Base-by-base conservation (phyloP, 345 rosid genomes). In the Lagerstroemia speciosa region DNA sequence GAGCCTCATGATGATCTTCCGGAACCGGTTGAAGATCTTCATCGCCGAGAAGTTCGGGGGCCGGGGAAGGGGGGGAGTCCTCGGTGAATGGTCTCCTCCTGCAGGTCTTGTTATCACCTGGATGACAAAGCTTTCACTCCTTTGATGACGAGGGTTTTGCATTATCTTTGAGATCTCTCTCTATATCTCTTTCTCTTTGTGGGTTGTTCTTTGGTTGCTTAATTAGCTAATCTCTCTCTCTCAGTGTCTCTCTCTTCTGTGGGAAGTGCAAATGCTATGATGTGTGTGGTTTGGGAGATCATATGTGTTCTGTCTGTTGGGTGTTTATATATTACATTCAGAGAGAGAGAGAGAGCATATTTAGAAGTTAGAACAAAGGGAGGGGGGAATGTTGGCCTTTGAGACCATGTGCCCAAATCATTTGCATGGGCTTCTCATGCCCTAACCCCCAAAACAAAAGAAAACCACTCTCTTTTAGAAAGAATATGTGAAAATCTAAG, bases 331-430 rank as follows among this genome's bases (percentile, higher is more conserved):
- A 75, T 80, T 83, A 78, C 78, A 76, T 77, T 77, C 69, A 78
- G 65, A 61, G 73, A 68, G 33, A 41, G 46, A 10, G 34, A 9
- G 78, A 72, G 37, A 58, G 80, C 67, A 74, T 74, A 65, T 79
- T 75, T 53, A 57, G 66, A 65, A 55, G 67, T 46, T 15, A 30
- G 52, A 60, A 57, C 31, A 16, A 67, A 36, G 67, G 11, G 30
- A 36, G 67, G 11, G 30, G 20, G 63, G 34, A 10, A 57, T 27
- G 34, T n/a, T 53, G 30, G 29, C 30, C n/a, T n/a, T 53, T n/a
- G 12, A 68, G 63, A 26, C 70, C 92, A 86, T 87, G 91, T 85
- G 95, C 75, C 64, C 79, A 78, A 80, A 91, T 91, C 92, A 91
- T 91, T 88, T 80, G 83, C 61, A 73, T 74, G 81, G 84, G 64